phyloP scores from a whole-genome alignment of 2,329 filamentous ascomycete species.

The Saccharata proteae region DNA sequence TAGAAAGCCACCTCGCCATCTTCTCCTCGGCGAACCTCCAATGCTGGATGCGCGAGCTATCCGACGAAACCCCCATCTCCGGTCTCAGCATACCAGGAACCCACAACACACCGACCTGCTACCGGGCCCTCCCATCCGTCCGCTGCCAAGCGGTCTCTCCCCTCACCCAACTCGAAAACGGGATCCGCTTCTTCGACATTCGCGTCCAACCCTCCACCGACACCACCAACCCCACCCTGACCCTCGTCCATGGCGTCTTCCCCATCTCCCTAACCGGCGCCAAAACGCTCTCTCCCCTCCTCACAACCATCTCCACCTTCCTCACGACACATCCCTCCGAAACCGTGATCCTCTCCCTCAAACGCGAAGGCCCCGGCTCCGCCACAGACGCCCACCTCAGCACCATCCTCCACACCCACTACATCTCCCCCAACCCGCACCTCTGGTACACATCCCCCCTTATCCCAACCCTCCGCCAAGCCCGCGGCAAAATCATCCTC shows the following conservation, averaged over 20 bases:
- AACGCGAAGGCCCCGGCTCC: conserved; percentile 77
- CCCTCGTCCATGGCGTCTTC: conserved; percentile 83
- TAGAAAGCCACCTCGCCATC: conserved; percentile 38
- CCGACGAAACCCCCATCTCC: conserved; percentile 60
- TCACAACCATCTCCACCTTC: conserved; percentile 61
- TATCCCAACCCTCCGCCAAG: conserved; percentile 68
- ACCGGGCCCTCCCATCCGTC: conserved; percentile 79
- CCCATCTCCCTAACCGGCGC: conserved; percentile 72
- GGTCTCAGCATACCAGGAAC: conserved; percentile 86
- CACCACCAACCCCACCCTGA: conserved; percentile 50
- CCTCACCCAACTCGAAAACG: conserved; percentile 69
- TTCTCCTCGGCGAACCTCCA: conserved; percentile 58
- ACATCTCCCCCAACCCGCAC: conserved; percentile 43
- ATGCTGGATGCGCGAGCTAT: conserved; percentile 70
- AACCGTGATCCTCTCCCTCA: conserved; percentile 74
- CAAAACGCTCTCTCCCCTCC: conserved; percentile 65
- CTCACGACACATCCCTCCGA: conserved; percentile 68
- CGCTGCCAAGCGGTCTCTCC: conserved; percentile 79
- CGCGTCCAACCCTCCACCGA: conserved; percentile 59
- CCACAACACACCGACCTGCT: conserved; percentile 82
- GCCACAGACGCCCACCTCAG: conserved; percentile 69
- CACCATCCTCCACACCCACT: conserved; percentile 60
- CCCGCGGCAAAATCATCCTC: conserved; percentile 71
- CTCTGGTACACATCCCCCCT: conserved; percentile 70
- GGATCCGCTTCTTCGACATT: conserved; percentile 89